Evolutionary conservation across 192 early-diverging fungal genomes (phyloP).

Genomic region (Linnemannia schmuckeri): DNA sequence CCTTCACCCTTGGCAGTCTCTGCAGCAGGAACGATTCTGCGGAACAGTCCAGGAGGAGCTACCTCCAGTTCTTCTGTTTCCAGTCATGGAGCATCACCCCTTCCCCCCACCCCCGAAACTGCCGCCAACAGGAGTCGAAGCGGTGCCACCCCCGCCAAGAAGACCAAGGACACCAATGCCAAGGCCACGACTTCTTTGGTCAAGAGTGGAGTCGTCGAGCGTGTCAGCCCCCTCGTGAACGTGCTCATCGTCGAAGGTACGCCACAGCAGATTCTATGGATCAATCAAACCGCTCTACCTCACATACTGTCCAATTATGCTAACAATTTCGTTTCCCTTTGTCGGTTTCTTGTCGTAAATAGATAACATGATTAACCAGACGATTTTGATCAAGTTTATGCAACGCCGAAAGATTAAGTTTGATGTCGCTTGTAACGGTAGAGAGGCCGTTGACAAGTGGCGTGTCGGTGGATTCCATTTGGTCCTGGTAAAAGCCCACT

Average conservation of each 20-base stretch:
- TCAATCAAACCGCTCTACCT: background rate
- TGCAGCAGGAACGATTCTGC: conserved; percentile 13
- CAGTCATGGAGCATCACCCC: conserved; percentile 9
- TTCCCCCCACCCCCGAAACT: background rate
- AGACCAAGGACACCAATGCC: conserved; percentile 1
- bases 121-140: background rate
- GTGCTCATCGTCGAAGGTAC: conserved; percentile 85
- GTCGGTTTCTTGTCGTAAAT: background rate
- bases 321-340: background rate
- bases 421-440: conserved; percentile 84
- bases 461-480: conserved; percentile 73
- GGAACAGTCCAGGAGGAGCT: conserved; percentile 16
- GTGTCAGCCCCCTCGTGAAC: conserved; percentile 73
- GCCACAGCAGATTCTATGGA: background rate
- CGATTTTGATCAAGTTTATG: conserved; percentile 80
- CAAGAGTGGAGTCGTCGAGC: conserved; percentile 46
- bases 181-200: conserved; percentile 22
- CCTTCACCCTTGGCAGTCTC: conserved; percentile 19
- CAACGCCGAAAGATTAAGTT: conserved; percentile 77
- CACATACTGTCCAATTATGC: background rate
- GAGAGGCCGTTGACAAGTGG: conserved; percentile 88
- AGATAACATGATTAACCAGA: conserved; percentile 84
- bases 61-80: background rate
- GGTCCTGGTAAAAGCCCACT: conserved; percentile 64
- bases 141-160: background rate